phyloP scores from a whole-genome alignment of 1,284 basidiomycete genomes.

The Cryptococcus sp. region DNA sequence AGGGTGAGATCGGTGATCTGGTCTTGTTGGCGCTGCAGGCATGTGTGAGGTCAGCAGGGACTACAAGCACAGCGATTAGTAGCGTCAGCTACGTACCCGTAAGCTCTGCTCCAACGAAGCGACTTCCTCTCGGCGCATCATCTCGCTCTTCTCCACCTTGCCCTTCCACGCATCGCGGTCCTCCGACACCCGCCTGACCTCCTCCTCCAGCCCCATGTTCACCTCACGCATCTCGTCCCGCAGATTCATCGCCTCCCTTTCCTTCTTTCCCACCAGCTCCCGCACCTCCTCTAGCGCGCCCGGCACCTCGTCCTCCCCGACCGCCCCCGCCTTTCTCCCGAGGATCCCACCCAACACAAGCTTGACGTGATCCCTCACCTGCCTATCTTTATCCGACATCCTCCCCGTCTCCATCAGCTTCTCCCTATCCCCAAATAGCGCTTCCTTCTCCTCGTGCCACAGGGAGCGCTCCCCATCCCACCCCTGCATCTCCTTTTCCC shows the following conservation, averaged over 20 bases:
- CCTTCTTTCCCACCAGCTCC: constrained; percentile 53
- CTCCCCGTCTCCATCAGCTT: constrained; percentile 19
- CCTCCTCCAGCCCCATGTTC: constrained; percentile 56
- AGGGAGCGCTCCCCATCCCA: constrained; percentile 13
- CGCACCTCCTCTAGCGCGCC: constrained; percentile 39
- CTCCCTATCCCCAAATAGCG: constrained; percentile 19
- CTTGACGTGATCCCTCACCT: constrained; percentile 40
- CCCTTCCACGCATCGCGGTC: constrained; percentile 58
- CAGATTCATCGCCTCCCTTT: constrained; percentile 53
- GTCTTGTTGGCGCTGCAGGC: constrained; percentile 40
- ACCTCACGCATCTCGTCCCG: constrained; percentile 51
- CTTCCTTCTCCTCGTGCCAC: constrained; percentile 23
- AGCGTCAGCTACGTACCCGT: constrained; percentile 47
- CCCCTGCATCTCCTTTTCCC: constrained; percentile 23
- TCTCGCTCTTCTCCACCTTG: constrained; percentile 57
- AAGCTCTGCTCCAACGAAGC: constrained; percentile 56
- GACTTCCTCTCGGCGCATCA: constrained; percentile 53
- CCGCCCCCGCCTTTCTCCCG: constrained; percentile 18
- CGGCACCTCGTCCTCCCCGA: constrained; percentile 14
- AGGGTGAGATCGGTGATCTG: constrained; percentile 38
- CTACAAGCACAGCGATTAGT: background rate
- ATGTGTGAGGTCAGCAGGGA: background rate
- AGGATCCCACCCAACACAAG: constrained; percentile 43
- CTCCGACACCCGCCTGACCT: constrained; percentile 58
- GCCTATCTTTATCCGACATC: constrained; percentile 46